These are phyloP conservation scores for Neotropicomus parvogracilis DNA, from an alignment of 1,284 basidiomycete genomes.

Conservation along the genomic window DNA sequence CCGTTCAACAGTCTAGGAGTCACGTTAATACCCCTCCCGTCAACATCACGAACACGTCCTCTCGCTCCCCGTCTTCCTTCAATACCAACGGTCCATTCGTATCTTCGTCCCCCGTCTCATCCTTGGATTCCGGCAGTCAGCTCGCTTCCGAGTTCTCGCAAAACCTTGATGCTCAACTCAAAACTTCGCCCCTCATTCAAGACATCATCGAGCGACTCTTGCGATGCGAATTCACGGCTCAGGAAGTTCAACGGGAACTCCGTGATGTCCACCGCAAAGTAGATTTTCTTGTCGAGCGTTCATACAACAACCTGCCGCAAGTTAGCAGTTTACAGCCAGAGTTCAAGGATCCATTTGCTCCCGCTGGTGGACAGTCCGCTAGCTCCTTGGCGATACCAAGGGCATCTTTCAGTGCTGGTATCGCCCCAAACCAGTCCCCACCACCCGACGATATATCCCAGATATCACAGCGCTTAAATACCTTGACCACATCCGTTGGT, in stretches of 20 bases:
- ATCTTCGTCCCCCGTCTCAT: constrained; percentile 73
- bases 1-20: constrained; percentile 29
- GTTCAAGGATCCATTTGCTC: constrained; percentile 75
- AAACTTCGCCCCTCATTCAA: constrained; percentile 67
- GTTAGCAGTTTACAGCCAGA: constrained; percentile 48
- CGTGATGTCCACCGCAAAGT: constrained; percentile 74
- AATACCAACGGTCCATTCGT: constrained; percentile 45
- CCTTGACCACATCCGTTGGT: constrained; percentile 81
- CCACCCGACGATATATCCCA: constrained; percentile 70
- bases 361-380: constrained; percentile 34
- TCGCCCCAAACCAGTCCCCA: constrained; percentile 64
- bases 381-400: constrained; percentile 47
- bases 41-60: constrained; percentile 19
- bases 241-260: constrained; percentile 73
- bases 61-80: constrained; percentile 36
- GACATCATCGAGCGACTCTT: constrained; percentile 74
- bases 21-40: constrained; percentile 31
- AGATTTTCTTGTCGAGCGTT: constrained; percentile 68
- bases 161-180: constrained; percentile 69
- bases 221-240: constrained; percentile 65
- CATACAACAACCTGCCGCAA: constrained; percentile 35
- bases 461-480: constrained; percentile 77
- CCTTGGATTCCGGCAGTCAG: constrained; percentile 67
- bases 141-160: constrained; percentile 45
- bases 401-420: constrained; percentile 55